A percentile compares a stretch with the other conserved stretches of the same genome.
phyloP scores from a whole-genome alignment of 2,329 filamentous ascomycete species.

The Microsporum ferrugineum region DNA sequence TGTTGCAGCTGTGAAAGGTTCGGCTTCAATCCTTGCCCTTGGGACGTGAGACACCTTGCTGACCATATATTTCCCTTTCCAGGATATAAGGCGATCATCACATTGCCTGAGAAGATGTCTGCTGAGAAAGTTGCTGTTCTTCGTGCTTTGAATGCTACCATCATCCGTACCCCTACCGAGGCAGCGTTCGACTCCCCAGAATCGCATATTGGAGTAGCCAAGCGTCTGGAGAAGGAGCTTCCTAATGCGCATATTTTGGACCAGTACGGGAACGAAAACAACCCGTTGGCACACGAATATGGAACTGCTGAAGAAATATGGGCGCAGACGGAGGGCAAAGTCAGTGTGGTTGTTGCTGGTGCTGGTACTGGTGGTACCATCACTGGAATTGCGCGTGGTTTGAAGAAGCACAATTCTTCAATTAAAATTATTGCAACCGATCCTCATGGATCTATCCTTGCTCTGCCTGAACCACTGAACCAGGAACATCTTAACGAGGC shows the following conservation, averaged over 20 bases:
- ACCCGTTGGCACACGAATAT: conserved; percentile 83
- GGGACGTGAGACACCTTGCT: neutral
- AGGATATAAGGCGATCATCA: conserved; percentile 95
- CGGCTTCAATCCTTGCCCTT: neutral
- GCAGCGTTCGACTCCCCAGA: conserved; percentile 91
- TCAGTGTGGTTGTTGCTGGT: conserved; percentile 76
- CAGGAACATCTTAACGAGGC: conserved; percentile 65
- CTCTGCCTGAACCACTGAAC: conserved; percentile 69
- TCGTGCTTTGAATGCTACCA: conserved; percentile 85
- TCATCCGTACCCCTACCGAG: conserved; percentile 93
- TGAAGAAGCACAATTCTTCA: conserved; percentile 74
- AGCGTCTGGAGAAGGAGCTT: conserved; percentile 82
- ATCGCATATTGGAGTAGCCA: conserved; percentile 91
- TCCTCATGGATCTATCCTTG: conserved; percentile 82
- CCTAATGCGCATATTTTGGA: conserved; percentile 95
- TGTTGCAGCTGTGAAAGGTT: conserved; percentile 78
- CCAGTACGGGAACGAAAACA: conserved; percentile 86
- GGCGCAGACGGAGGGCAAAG: conserved; percentile 71
- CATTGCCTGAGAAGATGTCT: conserved; percentile 97
- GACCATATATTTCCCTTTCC: neutral
- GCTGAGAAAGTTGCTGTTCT: conserved; percentile 95
- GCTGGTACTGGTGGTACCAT: conserved; percentile 95
- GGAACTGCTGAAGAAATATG: conserved; percentile 96
- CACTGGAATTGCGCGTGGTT: conserved; percentile 71
- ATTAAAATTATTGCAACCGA: conserved; percentile 89